Evolutionary conservation across 495 filamentous ascomycete species (phyloP).

Genomic region (Aspergillus nidulans): DNA sequence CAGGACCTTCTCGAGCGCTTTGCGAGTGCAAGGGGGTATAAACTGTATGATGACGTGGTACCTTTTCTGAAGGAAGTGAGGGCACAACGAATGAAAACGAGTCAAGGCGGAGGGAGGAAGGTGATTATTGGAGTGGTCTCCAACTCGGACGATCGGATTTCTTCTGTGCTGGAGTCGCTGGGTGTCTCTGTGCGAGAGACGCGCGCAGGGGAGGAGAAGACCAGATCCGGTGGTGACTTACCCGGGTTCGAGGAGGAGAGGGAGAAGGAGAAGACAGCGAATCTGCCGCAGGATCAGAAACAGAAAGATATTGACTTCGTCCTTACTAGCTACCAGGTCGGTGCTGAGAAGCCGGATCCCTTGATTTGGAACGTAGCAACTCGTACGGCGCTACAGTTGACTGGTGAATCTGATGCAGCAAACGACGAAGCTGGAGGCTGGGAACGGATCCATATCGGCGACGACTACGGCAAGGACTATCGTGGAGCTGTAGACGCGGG

Average conservation of each 20-base stretch:
- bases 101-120: slow-evolving; percentile 14
- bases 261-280: neutral
- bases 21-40: slow-evolving; percentile 57
- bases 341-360: slow-evolving; percentile 59
- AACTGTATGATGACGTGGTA: slow-evolving; percentile 49
- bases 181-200: slow-evolving; percentile 46
- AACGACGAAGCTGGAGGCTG: slow-evolving; percentile 25
- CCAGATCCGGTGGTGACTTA: slow-evolving; percentile 9
- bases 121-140: slow-evolving; percentile 64
- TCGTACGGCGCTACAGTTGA: slow-evolving; percentile 30
- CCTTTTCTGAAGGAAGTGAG: slow-evolving; percentile 48
- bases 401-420: neutral
- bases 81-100: neutral
- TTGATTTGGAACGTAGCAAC: slow-evolving; percentile 61
- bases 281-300: neutral
- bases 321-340: slow-evolving; percentile 70
- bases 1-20: slow-evolving; percentile 57
- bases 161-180: slow-evolving; percentile 54
- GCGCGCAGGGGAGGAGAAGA: slow-evolving; percentile 26
- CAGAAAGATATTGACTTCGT: slow-evolving; percentile 58
- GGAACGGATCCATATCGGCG: slow-evolving; percentile 61
- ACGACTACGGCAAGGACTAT: slow-evolving; percentile 62
- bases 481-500: slow-evolving; percentile 55
- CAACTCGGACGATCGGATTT: slow-evolving; percentile 73
- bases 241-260: slow-evolving; percentile 39